Evolutionary conservation across 352 stramenopile genomes (phyloP), one percentile per base, ranked within the genome.

Genomic region (Globisporangium uncinulatum): DNA sequence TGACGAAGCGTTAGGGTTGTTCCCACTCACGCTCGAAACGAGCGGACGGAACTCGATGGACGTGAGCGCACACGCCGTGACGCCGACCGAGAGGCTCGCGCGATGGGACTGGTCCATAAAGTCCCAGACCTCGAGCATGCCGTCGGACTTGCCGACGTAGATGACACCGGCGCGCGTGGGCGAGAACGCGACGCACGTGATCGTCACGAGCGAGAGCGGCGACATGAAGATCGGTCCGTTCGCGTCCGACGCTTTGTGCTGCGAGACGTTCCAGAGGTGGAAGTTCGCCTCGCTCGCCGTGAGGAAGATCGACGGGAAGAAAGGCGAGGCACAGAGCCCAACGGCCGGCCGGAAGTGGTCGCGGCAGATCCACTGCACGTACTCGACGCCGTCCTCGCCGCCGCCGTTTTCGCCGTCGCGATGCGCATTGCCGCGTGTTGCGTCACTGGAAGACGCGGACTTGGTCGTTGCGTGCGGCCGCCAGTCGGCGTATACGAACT

Each of bases 101-200:
- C 80, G 83, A 50, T 97, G 89, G 14, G 85, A 95, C 60, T 94
- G 86, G 59, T 98, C 92, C 55, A 95, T 82, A 49, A 97, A 95
- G 61, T 98, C 92, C 92, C 91, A 98, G 43, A 97, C 86, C 60
- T 97, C 86, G 42, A 98, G 71, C 57, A 89, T 85, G 1, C 92
- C 92, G 60, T 97, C 91, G 11, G 78, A 69, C 62, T 94, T 95
- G 21, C 84, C 87, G 46, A 97, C 67, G 62, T 95, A 94, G 47
- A 98, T 62, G 19, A 96, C 89, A 2, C 69, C 89, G 5, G 92
- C 87, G 0, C 92, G 67, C 24, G 88, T 95, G 19, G 89, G 87
- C n/a, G 82, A 96, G 69, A 96, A 97, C 6, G 77, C 77, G 19
- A 80, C 91, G 47, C 83, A 90, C 4, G 86, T 97, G 48, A 97